A percentile compares a stretch with the other conserved stretches of the same genome.
phyloP scores from a whole-genome alignment of 495 filamentous ascomycete genomes.

The Letharia columbiana region DNA sequence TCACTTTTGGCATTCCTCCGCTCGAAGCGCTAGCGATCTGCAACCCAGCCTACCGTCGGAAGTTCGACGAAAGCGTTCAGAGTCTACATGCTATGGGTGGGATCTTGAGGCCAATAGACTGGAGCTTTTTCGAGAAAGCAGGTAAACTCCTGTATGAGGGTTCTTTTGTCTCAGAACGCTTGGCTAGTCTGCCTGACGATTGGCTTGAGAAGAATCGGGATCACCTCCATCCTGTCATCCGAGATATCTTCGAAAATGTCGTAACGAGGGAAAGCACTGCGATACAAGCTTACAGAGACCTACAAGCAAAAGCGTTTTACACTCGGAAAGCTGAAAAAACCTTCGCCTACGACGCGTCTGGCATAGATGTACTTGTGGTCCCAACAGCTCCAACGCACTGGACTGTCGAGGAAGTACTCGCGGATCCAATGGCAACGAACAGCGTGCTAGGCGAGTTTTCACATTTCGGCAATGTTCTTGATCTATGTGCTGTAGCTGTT shows the following conservation, averaged over 20 bases:
- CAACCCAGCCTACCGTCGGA: conserved; percentile 34
- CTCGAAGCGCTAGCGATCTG: conserved; percentile 39
- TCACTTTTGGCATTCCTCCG: conserved; percentile 49
- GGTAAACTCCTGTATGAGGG: conserved; percentile 51
- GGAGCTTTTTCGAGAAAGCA: conserved; percentile 45
- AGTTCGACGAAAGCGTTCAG: conserved; percentile 38
- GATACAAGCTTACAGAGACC: conserved; percentile 47
- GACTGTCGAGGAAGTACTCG: conserved; percentile 47
- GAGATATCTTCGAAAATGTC: conserved; percentile 41
- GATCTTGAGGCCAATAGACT: conserved; percentile 40
- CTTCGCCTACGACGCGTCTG: conserved; percentile 36
- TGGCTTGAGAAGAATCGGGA: conserved; percentile 33
- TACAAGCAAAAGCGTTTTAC: conserved; percentile 39
- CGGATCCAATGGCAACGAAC: conserved; percentile 49
- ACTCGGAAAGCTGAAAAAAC: conserved; percentile 39
- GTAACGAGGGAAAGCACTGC: conserved; percentile 39
- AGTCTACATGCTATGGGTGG: conserved; percentile 42
- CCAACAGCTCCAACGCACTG: conserved; percentile 53
- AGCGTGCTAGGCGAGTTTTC: conserved; percentile 51
- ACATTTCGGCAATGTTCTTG: conserved; percentile 57
- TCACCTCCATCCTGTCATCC: conserved; percentile 48
- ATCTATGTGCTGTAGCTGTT: conserved; percentile 53
- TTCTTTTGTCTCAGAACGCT: conserved; percentile 47
- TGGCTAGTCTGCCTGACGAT: conserved; percentile 39
- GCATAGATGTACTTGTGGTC: conserved; percentile 51